These are phyloP conservation scores for Picea abies DNA, from an alignment of 83 land plant genomes.

Conservation along the genomic window DNA sequence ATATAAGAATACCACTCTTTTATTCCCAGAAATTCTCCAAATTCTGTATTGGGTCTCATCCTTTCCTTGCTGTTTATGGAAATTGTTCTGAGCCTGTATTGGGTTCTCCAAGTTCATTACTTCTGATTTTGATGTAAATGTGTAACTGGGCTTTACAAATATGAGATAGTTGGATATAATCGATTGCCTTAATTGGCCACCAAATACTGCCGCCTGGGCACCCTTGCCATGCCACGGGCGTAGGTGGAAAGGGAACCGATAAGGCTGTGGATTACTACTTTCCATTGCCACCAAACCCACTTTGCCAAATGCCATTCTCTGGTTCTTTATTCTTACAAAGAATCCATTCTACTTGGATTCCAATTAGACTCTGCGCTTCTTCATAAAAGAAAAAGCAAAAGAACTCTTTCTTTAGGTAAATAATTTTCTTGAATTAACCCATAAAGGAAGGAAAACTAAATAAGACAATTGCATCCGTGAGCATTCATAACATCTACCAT, in stretches of 20 bases:
- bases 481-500: not conserved
- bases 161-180: not conserved
- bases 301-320: not conserved
- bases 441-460: not conserved
- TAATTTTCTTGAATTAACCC: too few species aligned
- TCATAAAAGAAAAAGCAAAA: not conserved
- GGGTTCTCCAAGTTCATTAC: not conserved
- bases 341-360: not conserved
- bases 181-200: not conserved
- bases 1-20: not conserved
- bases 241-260: not conserved
- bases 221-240: not conserved
- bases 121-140: not conserved
- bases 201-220: not conserved
- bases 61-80: not conserved
- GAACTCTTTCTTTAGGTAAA: not conserved
- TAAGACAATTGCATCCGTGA: not conserved
- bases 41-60: not conserved
- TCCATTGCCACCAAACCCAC: not conserved
- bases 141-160: not conserved
- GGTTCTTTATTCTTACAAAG: not conserved
- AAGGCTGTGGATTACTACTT: not conserved
- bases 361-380: not conserved
- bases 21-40: too few species aligned
- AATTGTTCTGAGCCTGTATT: not conserved